A percentile compares a stretch with the other conserved stretches of the same genome.
Evolutionary conservation across 192 early-diverging fungal species (phyloP).

Genomic region (Coemansia sp.): DNA sequence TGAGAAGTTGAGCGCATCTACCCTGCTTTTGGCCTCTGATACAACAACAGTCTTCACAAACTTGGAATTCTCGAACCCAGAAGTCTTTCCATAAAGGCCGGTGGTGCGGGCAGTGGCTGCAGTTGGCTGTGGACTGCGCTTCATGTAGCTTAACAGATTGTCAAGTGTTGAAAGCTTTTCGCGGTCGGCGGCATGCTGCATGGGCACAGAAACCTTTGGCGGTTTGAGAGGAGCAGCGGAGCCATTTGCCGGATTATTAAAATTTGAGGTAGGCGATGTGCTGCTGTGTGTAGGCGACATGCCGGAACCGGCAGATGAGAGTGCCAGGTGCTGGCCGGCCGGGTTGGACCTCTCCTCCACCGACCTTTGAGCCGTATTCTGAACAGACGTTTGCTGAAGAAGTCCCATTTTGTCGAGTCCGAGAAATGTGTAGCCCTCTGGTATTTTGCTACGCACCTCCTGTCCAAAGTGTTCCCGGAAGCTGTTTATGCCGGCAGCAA

Average conservation of each 20-base stretch:
- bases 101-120: slow-evolving; percentile 6
- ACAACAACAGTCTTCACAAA: slow-evolving; percentile 37
- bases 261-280: slow-evolving; percentile 13
- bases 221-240: not conserved
- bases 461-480: slow-evolving; percentile 53
- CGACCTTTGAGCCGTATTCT: not conserved
- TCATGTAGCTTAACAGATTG: slow-evolving; percentile 39
- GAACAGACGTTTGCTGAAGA: not conserved
- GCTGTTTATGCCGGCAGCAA: slow-evolving; percentile 29
- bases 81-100: not conserved
- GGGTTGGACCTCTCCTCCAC: not conserved
- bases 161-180: slow-evolving; percentile 36
- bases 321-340: not conserved
- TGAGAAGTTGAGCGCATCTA: slow-evolving; percentile 9
- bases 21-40: slow-evolving; percentile 24
- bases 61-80: not conserved
- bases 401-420: slow-evolving; percentile 21
- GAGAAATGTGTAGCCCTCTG: slow-evolving; percentile 52
- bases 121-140: slow-evolving; percentile 22
- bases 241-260: not conserved
- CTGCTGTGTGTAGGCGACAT: slow-evolving; percentile 21
- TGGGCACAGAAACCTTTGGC: slow-evolving; percentile 8
- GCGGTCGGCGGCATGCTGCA: not conserved
- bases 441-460: slow-evolving; percentile 20
- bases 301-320: not conserved